Evolutionary conservation across 495 filamentous ascomycete genomes (phyloP).

Genomic region (Aspergillus asperescens): DNA sequence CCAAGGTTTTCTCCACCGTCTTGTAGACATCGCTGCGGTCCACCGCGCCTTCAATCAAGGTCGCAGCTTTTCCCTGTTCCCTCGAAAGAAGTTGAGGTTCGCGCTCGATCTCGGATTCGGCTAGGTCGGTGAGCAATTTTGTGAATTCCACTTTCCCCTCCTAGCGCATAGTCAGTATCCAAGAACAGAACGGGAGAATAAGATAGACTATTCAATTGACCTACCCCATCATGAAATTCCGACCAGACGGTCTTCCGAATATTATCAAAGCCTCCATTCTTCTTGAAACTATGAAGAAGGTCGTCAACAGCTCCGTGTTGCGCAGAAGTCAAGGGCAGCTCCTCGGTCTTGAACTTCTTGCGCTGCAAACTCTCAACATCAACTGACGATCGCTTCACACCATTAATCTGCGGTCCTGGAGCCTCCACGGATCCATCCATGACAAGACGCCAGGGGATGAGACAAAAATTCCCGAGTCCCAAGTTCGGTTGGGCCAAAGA

Average conservation of each 20-base stretch:
- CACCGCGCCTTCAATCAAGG: slow-evolving; percentile 79
- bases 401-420: slow-evolving; percentile 23
- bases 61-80: slow-evolving; percentile 72
- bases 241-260: slow-evolving; percentile 77
- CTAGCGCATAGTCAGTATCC: slow-evolving; percentile 35
- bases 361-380: slow-evolving; percentile 40
- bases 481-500: not conserved
- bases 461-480: not conserved
- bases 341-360: slow-evolving; percentile 78
- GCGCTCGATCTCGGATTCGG: slow-evolving; percentile 75
- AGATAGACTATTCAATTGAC: slow-evolving; percentile 21
- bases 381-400: slow-evolving; percentile 24
- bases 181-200: not conserved
- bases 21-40: slow-evolving; percentile 80
- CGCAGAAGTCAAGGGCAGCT: slow-evolving; percentile 67
- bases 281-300: slow-evolving; percentile 78
- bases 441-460: slow-evolving; percentile 16
- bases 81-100: slow-evolving; percentile 70
- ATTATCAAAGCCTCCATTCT: slow-evolving; percentile 84
- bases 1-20: slow-evolving; percentile 60
- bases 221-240: slow-evolving; percentile 70
- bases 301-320: slow-evolving; percentile 72
- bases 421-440: slow-evolving; percentile 44
- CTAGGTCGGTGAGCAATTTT: slow-evolving; percentile 60
- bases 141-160: slow-evolving; percentile 63